Base-by-base conservation (phyloP, 306 rosid species). In the Myrica gale region DNA sequence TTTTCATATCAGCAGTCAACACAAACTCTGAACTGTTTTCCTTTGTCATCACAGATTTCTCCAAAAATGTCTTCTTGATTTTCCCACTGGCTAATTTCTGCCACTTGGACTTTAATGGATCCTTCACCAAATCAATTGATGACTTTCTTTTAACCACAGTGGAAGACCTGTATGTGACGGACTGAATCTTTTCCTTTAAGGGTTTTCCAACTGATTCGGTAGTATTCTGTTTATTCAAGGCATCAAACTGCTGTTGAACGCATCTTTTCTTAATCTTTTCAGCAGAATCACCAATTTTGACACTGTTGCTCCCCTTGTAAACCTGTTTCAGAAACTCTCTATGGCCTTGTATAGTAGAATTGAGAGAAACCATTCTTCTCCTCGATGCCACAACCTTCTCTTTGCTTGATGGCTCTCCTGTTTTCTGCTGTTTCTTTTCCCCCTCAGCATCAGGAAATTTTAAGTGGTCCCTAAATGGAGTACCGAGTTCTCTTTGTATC, bases 401-500 rank as follows among this genome's bases (percentile, higher is more conserved):
- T 65, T 81, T 78, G 23, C 73, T 61, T 68, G 50, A 51, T 79
- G 60, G 42, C 52, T 37, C 48, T 63, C 78, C 73, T 47, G 19
- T 26, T 19, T 68, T 48, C 55, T 21, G 6, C 69, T 17, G 58
- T 60, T 82, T 84, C 71, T 61, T 73, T 71, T 67, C 74, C 65
- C 72, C 72, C 74, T 75, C 73, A 67, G 67, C 11, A 63, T 26
- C 68, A 74, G 93, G 90, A 78, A 90, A 90, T 69, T 76, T 55
- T 56, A 90, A 51, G 74, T 90, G 89, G 69, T 88, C 7, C 72
- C 93, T 88, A 60, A 72, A 37, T n/a, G 88, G 89, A 72, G 89
- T 78, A 21, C 82, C 86, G 32, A 81, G 82, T 43, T 76, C 82
- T 39, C 2, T 19, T 76, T 48, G 75, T 37, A 83, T 76, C 82